phyloP scores from a whole-genome alignment of 805 yeast genomes.

The Pichia exigua region DNA sequence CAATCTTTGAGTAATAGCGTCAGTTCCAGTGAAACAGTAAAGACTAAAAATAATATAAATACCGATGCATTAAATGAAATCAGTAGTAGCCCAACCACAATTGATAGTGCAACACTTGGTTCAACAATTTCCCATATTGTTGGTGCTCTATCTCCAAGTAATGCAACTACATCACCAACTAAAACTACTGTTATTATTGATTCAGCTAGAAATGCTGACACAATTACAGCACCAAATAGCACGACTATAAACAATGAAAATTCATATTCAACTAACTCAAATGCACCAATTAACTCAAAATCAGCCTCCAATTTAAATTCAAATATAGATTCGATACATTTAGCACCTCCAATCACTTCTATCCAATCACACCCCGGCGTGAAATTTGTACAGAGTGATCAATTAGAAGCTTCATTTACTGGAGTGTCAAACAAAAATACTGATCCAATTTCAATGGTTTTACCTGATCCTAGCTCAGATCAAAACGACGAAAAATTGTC shows the following conservation, averaged over 20 bases:
- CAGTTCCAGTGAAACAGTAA: not conserved
- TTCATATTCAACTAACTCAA: not conserved
- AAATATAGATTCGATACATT: not conserved
- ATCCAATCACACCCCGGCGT: slow-evolving; percentile 19
- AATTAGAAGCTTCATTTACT: slow-evolving; percentile 34
- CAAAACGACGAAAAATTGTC: not conserved
- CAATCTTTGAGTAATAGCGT: not conserved
- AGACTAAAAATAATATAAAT: not conserved
- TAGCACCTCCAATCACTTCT: slow-evolving; percentile 11
- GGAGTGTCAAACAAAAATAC: slow-evolving; percentile 25
- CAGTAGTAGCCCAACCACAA: not conserved
- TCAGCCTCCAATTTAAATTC: not conserved
- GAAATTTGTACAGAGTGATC: slow-evolving; percentile 26
- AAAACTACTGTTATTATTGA: slow-evolving; percentile 3
- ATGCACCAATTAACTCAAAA: not conserved
- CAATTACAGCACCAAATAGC: not conserved
- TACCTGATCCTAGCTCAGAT: slow-evolving; percentile 1
- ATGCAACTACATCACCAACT: slow-evolving; percentile 4
- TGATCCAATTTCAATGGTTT: slow-evolving; percentile 9
- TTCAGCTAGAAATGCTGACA: not conserved
- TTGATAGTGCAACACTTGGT: not conserved
- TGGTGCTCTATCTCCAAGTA: slow-evolving; percentile 1
- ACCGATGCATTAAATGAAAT: not conserved
- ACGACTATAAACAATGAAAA: not conserved
- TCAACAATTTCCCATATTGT: slow-evolving; percentile 8